Base-by-base conservation (phyloP, 2,329 filamentous ascomycete genomes). In the Penicillium sp. region DNA sequence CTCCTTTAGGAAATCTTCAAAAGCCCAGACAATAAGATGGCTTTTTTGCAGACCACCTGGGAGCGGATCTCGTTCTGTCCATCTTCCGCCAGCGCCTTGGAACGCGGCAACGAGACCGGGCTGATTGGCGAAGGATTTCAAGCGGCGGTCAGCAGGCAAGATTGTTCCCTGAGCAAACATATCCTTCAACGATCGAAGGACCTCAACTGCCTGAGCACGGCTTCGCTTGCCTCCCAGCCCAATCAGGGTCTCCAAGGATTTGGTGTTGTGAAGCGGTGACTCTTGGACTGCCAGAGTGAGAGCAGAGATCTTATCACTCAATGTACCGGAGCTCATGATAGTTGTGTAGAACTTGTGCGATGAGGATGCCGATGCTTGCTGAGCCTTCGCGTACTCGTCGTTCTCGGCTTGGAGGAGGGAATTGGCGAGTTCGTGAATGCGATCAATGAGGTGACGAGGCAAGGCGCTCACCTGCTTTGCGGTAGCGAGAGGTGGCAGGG, bases 261-360 rank as follows among this genome's bases (percentile, higher is more conserved):
- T 91, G 54, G 83, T 84, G 52, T 90, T 97, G 69, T 98, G 93
- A 44, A 97, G 74, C 13, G 93, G 93, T 7, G 94, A 97, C 69
- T 98, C 93, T 73, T 98, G 94, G 9, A 96, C 84, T 47, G 93
- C 86, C 58, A 98, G 76, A 4, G 93, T 98, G 62, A 98, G 76
- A 3, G 93, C 94, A 3, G 93, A 98, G 38, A 97, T 86, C 68
- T 96, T 97, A 68, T 98, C 93, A 47, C 90, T 94, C 59, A 97
- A 81, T 8, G 94, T 98, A 76, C 93, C 93, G 1, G 90, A 94
- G 8, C 89, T 77, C 88, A 97, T 96, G 66, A 98, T 96, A 13
- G 90, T 95, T 1, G 90, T 88, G 76, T 97, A 84, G 75, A 98
- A 98, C 67, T 90, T 95, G 70, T 94, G 87, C 36, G 90, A 91